phyloP scores from a whole-genome alignment of 768 basidiomycete genomes.

The Trametes meyenii region DNA sequence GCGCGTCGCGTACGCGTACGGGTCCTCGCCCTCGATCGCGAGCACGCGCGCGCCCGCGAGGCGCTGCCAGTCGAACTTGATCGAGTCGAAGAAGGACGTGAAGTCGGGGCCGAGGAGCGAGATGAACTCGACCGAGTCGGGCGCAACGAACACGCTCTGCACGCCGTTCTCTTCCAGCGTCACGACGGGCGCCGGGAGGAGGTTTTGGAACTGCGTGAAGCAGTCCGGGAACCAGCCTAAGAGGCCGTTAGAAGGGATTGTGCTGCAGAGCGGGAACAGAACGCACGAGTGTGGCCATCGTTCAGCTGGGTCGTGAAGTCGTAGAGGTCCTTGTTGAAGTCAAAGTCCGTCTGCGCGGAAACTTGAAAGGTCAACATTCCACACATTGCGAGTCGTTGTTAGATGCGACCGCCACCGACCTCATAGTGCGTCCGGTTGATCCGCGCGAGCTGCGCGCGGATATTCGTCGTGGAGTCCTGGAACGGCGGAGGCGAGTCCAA shows the following conservation, averaged over 20 bases:
- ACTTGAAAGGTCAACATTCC: neutral
- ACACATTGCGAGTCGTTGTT: neutral
- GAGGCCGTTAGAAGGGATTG: neutral
- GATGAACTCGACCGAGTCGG: constrained; percentile 56
- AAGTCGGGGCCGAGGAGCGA: constrained; percentile 47
- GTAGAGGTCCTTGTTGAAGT: constrained; percentile 61
- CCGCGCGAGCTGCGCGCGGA: constrained; percentile 49
- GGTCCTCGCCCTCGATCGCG: constrained; percentile 53
- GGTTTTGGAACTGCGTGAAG: constrained; percentile 48
- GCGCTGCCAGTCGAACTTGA: constrained; percentile 59
- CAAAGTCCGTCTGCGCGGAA: constrained; percentile 59
- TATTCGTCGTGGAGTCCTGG: constrained; percentile 54
- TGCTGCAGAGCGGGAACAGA: neutral
- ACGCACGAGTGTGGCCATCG: constrained; percentile 66
- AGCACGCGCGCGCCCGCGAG: constrained; percentile 63
- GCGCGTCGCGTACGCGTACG: constrained; percentile 57
- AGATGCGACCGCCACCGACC: constrained; percentile 32
- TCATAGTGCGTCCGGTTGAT: constrained; percentile 52
- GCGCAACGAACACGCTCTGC: constrained; percentile 52
- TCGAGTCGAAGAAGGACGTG: constrained; percentile 48
- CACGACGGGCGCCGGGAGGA: constrained; percentile 59
- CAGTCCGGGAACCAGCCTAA: constrained; percentile 61
- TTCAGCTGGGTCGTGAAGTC: constrained; percentile 58
- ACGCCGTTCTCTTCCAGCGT: constrained; percentile 50
- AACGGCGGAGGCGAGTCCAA: constrained; percentile 40